phyloP scores from a whole-genome alignment of 2,329 filamentous ascomycete species.

The Apiospora arundinis region DNA sequence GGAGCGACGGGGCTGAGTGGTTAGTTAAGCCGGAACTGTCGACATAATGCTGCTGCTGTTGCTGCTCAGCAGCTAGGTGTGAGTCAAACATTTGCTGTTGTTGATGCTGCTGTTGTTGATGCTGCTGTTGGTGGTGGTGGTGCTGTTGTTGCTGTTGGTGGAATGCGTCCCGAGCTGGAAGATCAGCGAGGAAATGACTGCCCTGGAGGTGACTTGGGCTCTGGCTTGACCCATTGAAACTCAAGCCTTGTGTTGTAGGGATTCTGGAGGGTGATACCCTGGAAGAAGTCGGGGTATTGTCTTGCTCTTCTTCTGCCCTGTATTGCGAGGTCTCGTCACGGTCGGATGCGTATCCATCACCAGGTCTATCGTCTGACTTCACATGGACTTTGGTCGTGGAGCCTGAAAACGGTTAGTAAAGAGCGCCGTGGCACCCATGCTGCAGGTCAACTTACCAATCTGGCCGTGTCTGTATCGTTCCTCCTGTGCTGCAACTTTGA shows the following conservation, averaged over 20 bases:
- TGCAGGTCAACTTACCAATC: constrained; percentile 55
- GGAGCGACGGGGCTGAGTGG: constrained; percentile 42
- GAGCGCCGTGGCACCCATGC: too few relatives aligned
- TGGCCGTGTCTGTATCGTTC: constrained; percentile 62
- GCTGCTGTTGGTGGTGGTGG: constrained; percentile 26
- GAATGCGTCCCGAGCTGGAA: constrained; percentile 11
- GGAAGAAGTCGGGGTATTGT: constrained; percentile 42
- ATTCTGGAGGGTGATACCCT: constrained; percentile 46
- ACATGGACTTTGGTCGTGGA: constrained; percentile 53
- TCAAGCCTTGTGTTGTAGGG: constrained; percentile 42
- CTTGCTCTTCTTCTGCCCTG: constrained; percentile 48
- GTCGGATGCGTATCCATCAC: constrained; percentile 55
- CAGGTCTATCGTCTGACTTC: constrained; percentile 58
- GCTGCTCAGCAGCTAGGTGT: constrained; percentile 25
- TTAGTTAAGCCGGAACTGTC: constrained; percentile 40
- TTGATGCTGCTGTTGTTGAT: constrained; percentile 28
- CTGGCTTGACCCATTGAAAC: constrained; percentile 45
- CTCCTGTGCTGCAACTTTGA: constrained; percentile 63
- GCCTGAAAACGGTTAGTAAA: constrained; percentile 24
- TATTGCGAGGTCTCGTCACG: constrained; percentile 51
- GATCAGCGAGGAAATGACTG: constrained; percentile 44
- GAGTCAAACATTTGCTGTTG: constrained; percentile 19
- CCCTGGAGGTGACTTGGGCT: constrained; percentile 42
- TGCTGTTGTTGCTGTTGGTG: constrained; percentile 1
- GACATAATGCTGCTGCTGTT: constrained; percentile 30